These are phyloP conservation scores for Elymus sibiricus DNA, from an alignment of 176 grass and related monocot genomes.

Conservation along the genomic window DNA sequence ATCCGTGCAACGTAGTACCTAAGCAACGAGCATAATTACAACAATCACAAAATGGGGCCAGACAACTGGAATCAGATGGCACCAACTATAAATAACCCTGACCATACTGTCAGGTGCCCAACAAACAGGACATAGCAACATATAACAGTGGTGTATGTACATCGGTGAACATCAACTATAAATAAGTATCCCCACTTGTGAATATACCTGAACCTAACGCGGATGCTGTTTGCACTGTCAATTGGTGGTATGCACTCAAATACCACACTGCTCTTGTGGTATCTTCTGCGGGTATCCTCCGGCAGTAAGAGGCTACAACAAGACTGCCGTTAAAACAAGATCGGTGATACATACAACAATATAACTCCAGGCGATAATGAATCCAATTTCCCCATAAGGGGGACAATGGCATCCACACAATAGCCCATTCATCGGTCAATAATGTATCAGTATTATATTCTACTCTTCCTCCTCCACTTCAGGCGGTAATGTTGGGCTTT, in stretches of 20 bases:
- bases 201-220: conserved; percentile 23
- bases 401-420: neutral
- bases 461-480: conserved; percentile 81
- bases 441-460: neutral
- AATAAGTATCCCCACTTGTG: neutral
- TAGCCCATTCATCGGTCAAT: neutral
- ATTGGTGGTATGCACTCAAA: conserved; percentile 1
- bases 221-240: neutral
- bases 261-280: neutral
- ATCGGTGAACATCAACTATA: neutral
- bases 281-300: neutral
- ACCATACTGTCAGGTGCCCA: neutral
- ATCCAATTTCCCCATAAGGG: neutral
- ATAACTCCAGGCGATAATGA: neutral
- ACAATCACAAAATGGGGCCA: neutral
- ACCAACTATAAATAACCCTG: neutral
- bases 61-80: neutral
- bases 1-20: too few species aligned
- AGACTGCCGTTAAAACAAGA: neutral
- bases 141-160: neutral
- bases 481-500: conserved; percentile 71
- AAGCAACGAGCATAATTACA: neutral
- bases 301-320: neutral
- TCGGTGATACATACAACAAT: neutral
- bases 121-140: neutral